Evolutionary conservation across 495 filamentous ascomycete species (phyloP).

Genomic region (Lichenothelia convexa): DNA sequence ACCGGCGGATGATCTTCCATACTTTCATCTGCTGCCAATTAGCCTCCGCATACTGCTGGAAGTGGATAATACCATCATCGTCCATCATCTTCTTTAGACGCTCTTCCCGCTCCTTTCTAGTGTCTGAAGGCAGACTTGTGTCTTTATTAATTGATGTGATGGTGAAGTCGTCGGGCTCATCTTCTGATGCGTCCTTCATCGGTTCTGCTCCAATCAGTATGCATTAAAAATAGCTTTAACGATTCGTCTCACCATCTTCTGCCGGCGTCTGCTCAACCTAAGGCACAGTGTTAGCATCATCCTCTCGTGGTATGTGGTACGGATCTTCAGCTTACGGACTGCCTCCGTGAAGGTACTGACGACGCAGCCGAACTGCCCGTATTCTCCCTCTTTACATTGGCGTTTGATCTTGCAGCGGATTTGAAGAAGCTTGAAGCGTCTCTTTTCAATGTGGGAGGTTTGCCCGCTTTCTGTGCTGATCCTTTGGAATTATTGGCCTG

Average conservation of each 20-base stretch:
- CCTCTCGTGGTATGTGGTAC: background rate
- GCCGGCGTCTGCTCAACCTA: background rate
- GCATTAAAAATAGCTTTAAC: background rate
- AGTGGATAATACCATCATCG: too few species aligned
- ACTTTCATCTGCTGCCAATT: too few species aligned
- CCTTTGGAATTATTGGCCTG: slow-evolving; percentile 9
- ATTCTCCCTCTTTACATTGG: slow-evolving; percentile 25
- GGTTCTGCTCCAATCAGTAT: background rate
- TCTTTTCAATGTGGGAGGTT: slow-evolving; percentile 34
- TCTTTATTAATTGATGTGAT: slow-evolving; percentile 5
- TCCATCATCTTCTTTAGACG: slow-evolving; percentile 76
- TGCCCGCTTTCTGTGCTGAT: slow-evolving; percentile 9
- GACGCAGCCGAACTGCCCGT: background rate
- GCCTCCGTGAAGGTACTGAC: background rate
- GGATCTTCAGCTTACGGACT: background rate
- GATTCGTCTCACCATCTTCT: slow-evolving; percentile 6
- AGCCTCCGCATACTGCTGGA: too few species aligned
- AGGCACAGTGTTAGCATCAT: background rate
- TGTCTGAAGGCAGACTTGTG: slow-evolving; percentile 8
- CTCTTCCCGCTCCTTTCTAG: slow-evolving; percentile 52
- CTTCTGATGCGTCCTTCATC: slow-evolving; percentile 47
- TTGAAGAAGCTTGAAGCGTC: slow-evolving; percentile 55
- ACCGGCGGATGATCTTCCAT: slow-evolving; percentile 1
- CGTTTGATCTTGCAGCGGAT: slow-evolving; percentile 64
- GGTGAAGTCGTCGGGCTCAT: slow-evolving; percentile 47